These are phyloP conservation scores for Kurtzmaniella quercitrusa DNA, from an alignment of 1,139 yeast genomes.

Conservation along the genomic window DNA sequence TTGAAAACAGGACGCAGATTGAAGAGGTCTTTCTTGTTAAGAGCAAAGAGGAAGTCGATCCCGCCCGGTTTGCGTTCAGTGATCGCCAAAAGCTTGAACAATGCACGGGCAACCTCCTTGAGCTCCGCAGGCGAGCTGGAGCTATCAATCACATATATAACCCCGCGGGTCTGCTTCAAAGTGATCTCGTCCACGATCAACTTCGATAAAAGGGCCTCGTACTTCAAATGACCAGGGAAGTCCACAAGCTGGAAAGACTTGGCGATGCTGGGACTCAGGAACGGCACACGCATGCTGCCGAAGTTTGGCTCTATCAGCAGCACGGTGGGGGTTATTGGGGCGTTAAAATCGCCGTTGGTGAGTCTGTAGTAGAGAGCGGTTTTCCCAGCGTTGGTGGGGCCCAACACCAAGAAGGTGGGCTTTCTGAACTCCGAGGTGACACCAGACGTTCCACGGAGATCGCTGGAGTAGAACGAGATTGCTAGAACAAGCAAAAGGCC, in stretches of 20 bases:
- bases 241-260: conserved; percentile 55
- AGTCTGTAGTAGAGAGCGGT: conserved; percentile 54
- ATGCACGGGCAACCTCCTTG: conserved; percentile 47
- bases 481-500: conserved; percentile 22
- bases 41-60: conserved; percentile 67
- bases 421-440: conserved; percentile 17
- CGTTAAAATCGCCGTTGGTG: conserved; percentile 10
- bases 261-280: conserved; percentile 28
- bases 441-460: conserved; percentile 12
- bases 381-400: conserved; percentile 73
- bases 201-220: conserved; percentile 47
- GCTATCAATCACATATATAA: conserved; percentile 67
- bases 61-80: conserved; percentile 64
- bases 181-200: conserved; percentile 42
- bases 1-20: conserved; percentile 69
- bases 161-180: conserved; percentile 50
- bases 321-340: conserved; percentile 26
- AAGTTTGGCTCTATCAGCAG: conserved; percentile 43
- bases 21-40: conserved; percentile 81
- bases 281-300: conserved; percentile 27
- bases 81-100: conserved; percentile 50
- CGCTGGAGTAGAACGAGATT: conserved; percentile 20
- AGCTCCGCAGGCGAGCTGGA: conserved; percentile 35
- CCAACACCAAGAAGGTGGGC: conserved; percentile 68
- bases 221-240: conserved; percentile 82